These are phyloP conservation scores for Trametes cingulata DNA, from an alignment of 768 basidiomycete genomes.

Conservation along the genomic window DNA sequence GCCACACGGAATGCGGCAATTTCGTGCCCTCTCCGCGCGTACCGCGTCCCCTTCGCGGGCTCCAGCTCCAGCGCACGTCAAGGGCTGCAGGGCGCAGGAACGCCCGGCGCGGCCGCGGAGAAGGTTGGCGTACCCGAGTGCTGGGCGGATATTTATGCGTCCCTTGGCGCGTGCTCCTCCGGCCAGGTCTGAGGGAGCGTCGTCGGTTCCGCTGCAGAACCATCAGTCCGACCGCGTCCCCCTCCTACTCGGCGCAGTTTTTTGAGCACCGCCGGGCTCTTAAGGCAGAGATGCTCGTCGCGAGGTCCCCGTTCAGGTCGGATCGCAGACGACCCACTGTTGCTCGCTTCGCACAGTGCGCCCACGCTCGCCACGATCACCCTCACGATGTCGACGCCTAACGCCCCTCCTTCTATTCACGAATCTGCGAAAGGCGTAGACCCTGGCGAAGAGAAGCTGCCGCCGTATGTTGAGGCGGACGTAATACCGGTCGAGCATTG, in stretches of 20 bases:
- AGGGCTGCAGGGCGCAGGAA: background rate
- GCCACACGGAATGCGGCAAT: no score
- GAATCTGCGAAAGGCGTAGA: background rate
- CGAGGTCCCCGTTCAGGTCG: no score
- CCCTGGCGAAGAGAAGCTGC: background rate
- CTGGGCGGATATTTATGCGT: background rate
- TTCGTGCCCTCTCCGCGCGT: background rate
- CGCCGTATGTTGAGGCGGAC: background rate
- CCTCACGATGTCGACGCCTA: no score
- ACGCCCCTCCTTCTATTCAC: background rate
- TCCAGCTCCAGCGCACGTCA: background rate
- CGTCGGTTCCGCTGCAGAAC: no score
- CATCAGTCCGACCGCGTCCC: background rate
- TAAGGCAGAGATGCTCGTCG: no score
- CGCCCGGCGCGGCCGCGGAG: background rate
- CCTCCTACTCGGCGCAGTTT: no score
- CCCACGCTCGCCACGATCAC: no score
- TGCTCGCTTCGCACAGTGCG: no score
- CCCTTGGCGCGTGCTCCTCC: background rate
- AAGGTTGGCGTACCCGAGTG: background rate
- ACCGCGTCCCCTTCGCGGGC: background rate
- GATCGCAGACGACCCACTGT: no score
- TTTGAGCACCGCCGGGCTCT: no score
- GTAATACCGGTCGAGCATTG: slow-evolving; percentile 13
- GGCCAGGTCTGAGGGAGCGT: no score